phyloP scores from a whole-genome alignment of 2,329 filamentous ascomycete species.

The Whalleya microplaca region DNA sequence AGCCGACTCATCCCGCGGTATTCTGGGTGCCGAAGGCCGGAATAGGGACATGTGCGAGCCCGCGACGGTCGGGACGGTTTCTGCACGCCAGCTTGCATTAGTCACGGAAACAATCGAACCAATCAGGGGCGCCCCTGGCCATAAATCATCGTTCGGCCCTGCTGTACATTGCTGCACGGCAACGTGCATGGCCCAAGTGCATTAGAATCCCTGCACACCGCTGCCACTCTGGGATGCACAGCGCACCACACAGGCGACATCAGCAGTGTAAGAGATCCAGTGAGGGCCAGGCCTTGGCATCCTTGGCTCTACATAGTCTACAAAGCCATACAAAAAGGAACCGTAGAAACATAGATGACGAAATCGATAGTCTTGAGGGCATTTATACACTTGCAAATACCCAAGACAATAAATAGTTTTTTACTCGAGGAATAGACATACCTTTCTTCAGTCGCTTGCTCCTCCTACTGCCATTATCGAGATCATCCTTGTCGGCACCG shows the following conservation, averaged over 20 bases:
- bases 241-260: conserved; percentile 5
- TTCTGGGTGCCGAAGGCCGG: conserved; percentile 75
- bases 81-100: conserved; percentile 46
- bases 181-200: conserved; percentile 24
- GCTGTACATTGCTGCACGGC: conserved; percentile 14
- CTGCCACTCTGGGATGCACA: conserved; percentile 10
- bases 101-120: conserved; percentile 30
- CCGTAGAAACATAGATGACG: background rate
- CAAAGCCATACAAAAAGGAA: background rate
- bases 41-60: conserved; percentile 97
- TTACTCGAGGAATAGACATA: conserved; percentile 43
- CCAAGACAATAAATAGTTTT: background rate
- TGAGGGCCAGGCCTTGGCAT: background rate
- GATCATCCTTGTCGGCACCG: conserved; percentile 58
- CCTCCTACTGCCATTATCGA: conserved; percentile 71
- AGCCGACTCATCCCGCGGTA: conserved; percentile 57
- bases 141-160: conserved; percentile 10
- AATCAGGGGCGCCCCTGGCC: conserved; percentile 27
- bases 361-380: too few species aligned
- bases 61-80: conserved; percentile 79
- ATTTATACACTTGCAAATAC: too few species aligned
- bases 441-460: conserved; percentile 94
- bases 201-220: conserved; percentile 13
- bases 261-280: conserved; percentile 7
- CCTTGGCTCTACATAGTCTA: background rate